A percentile compares a stretch with the other conserved stretches of the same genome.
Evolutionary conservation across 768 basidiomycete genomes (phyloP).

Genomic region (Polyporus arcularius): DNA sequence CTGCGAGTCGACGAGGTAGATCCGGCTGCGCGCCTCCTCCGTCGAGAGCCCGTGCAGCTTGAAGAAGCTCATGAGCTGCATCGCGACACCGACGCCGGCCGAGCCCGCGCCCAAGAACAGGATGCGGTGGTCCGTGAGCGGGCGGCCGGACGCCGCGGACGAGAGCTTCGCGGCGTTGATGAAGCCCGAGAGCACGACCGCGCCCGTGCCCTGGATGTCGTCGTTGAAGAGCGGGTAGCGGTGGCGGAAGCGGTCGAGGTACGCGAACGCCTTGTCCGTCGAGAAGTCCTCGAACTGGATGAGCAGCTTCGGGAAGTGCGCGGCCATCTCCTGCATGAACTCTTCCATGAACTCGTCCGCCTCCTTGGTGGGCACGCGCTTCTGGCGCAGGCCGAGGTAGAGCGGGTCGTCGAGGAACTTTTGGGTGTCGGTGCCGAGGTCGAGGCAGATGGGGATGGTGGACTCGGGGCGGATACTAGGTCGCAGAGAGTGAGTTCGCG

Average conservation of each 20-base stretch:
- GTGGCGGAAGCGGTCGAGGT: conserved; percentile 74
- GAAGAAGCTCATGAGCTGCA: conserved; percentile 89
- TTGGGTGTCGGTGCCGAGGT: conserved; percentile 89
- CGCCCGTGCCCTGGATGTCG: conserved; percentile 89
- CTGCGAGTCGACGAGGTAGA: conserved; percentile 86
- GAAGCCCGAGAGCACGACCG: conserved; percentile 89
- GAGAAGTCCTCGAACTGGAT: conserved; percentile 95
- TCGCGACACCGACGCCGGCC: conserved; percentile 90
- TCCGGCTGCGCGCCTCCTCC: conserved; percentile 73
- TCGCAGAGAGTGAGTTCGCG: not conserved
- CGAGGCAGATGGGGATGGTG: conserved; percentile 81
- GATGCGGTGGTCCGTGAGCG: conserved; percentile 76
- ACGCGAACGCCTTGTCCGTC: conserved; percentile 87
- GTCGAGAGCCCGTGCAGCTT: conserved; percentile 73
- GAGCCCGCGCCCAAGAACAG: conserved; percentile 93
- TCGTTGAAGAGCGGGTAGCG: conserved; percentile 86
- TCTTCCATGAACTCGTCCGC: conserved; percentile 89
- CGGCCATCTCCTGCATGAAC: conserved; percentile 83
- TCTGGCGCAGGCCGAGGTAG: conserved; percentile 83
- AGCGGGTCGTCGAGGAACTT: conserved; percentile 80
- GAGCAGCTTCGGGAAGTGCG: conserved; percentile 76
- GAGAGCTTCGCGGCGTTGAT: conserved; percentile 83
- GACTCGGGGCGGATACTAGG: conserved; percentile 72
- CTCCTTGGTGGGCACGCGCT: conserved; percentile 59
- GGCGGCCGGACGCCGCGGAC: conserved; percentile 65